These are phyloP conservation scores for Apiospora malaysiana DNA, from an alignment of 2,329 filamentous ascomycete species.

Conservation along the genomic window DNA sequence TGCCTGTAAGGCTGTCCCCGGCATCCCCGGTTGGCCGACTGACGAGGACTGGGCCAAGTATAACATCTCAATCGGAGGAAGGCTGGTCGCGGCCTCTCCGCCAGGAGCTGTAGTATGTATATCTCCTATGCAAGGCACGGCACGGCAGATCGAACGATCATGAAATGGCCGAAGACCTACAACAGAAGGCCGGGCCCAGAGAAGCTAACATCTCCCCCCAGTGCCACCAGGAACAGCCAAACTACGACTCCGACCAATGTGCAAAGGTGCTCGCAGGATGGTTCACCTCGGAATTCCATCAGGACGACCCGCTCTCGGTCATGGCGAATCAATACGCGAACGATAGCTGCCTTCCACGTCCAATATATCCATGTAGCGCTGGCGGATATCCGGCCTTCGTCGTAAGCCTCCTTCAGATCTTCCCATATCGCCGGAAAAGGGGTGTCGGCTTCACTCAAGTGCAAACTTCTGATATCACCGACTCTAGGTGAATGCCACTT, in stretches of 20 bases:
- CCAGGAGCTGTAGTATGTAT: conserved; percentile 44
- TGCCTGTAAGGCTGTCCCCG: conserved; percentile 15
- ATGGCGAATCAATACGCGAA: conserved; percentile 53
- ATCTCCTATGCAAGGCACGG: not conserved
- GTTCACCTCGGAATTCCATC: conserved; percentile 45
- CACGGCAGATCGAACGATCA: not conserved
- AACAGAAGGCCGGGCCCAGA: not conserved
- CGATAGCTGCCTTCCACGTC: conserved; percentile 55
- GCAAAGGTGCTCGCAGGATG: conserved; percentile 37
- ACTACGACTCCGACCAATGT: conserved; percentile 42
- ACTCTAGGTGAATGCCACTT: conserved; percentile 48
- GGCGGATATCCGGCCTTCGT: conserved; percentile 43
- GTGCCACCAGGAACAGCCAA: conserved; percentile 47
- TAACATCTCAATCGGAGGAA: conserved; percentile 50
- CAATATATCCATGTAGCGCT: conserved; percentile 43
- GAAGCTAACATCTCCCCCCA: not conserved
- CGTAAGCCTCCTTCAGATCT: not conserved
- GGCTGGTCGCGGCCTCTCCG: conserved; percentile 49
- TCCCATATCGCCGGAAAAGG: not conserved
- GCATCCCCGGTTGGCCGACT: conserved; percentile 50
- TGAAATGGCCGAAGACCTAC: not conserved
- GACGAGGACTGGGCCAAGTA: conserved; percentile 50
- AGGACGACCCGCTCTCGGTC: conserved; percentile 43
- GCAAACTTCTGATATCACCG: not conserved
- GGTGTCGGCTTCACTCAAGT: not conserved